phyloP scores from a whole-genome alignment of 1,139 yeast genomes.

The Casaregolazyma lundiana region DNA sequence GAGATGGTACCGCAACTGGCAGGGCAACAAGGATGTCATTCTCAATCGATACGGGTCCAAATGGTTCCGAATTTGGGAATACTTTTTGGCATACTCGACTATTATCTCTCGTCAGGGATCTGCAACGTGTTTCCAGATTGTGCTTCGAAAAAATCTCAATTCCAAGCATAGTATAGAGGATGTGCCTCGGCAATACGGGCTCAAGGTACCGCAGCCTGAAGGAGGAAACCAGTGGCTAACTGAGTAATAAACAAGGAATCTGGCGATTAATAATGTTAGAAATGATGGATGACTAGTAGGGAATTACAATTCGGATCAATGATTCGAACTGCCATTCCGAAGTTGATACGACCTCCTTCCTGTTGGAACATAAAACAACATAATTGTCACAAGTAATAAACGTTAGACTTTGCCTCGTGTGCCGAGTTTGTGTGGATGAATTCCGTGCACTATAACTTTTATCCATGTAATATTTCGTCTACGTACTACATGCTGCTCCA shows the following conservation, averaged over 20 bases:
- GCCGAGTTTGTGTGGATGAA: too few species aligned
- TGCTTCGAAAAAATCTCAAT: constrained; percentile 84
- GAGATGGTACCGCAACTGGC: constrained; percentile 97
- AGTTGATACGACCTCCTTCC: neutral
- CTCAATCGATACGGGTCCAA: constrained; percentile 77
- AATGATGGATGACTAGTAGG: neutral
- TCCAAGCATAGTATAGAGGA: constrained; percentile 79
- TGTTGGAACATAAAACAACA: neutral
- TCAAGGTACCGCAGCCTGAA: constrained; percentile 59
- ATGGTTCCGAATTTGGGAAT: constrained; percentile 96
- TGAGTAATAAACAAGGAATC: constrained; percentile 16
- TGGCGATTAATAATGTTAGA: neutral
- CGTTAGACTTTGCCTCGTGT: too few species aligned
- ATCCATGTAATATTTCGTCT: neutral
- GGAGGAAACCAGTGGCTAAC: constrained; percentile 47
- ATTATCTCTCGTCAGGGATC: constrained; percentile 90
- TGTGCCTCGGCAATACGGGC: constrained; percentile 72
- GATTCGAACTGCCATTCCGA: too few species aligned
- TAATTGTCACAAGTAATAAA: neutral
- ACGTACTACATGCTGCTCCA: too few species aligned
- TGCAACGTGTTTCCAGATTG: constrained; percentile 88
- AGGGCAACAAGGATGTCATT: constrained; percentile 73
- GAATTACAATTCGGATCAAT: neutral
- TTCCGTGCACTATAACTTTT: too few species aligned
- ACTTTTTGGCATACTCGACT: constrained; percentile 74